Evolutionary conservation across 352 stramenopile genomes (phyloP), one percentile per base, ranked within the genome.

Genomic region (Phytophthora aleatoria): DNA sequence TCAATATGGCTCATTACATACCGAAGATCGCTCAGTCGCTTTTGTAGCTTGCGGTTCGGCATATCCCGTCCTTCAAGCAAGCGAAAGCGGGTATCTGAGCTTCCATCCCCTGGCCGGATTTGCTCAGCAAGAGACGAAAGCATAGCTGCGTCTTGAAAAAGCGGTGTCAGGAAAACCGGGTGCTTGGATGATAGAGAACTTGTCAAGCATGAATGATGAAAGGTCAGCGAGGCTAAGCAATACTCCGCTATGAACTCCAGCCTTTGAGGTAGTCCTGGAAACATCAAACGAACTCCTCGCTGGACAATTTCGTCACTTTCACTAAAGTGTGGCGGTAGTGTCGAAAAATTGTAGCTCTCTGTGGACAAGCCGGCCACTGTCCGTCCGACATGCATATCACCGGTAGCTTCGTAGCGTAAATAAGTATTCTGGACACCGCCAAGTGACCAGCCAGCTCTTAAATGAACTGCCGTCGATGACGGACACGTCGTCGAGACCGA

Each of bases 171-270:
- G 20, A 20, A 20, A 26, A 26, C 42, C 11, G n/a, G 35, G 8
- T 54, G 55, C 45, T 56, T 50, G 1, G 55, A 44, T 8, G 55
- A 63, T 1, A 54, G 35, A 15, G 55, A 2, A 1, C 8, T 5
- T 15, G 20, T 62, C 31, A 62, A 16, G 9, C 26, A 55, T 9
- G 24, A 3, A 9, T 28, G n/a, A 13, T 49, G 13, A 49, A 30
- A 49, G 24, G 11, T 15, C 3, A 62, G 15, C 2, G 55, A 62
- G 10, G 55, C 55, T 10, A 62, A 30, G 15, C 44, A 62, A 11
- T 50, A 55, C 44, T 62, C 55, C 2, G 45, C 55, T 38, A 48
- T 50, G 5, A 45, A 55, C 24, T 62, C n/a, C 11, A 62, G 6
- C 16, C 44, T 49, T 41, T 54, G n/a, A 26, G 55, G 35, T 20